Evolutionary conservation across 1,284 basidiomycete genomes (phyloP).

Genomic region (Melanopsichium pennsylvanicum): DNA sequence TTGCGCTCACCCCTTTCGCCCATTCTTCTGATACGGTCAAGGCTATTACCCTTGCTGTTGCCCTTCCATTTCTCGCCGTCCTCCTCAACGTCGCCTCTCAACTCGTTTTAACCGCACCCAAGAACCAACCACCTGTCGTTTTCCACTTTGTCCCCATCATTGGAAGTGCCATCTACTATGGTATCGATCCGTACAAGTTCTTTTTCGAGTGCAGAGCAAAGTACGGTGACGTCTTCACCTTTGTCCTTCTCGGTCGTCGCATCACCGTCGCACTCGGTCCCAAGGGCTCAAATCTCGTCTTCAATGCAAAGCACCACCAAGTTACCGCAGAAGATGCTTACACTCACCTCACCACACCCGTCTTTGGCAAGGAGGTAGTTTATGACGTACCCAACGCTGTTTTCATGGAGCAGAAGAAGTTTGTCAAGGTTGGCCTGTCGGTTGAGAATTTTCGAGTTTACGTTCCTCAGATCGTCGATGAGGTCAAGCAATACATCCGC

Average conservation of each 20-base stretch:
- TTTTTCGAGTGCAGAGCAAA: slow-evolving; percentile 80
- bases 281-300: slow-evolving; percentile 91
- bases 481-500: slow-evolving; percentile 47
- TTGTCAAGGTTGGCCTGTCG: slow-evolving; percentile 83
- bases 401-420: slow-evolving; percentile 99
- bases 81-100: slow-evolving; percentile 72
- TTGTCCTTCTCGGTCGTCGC: slow-evolving; percentile 78
- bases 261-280: slow-evolving; percentile 91
- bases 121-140: slow-evolving; percentile 74
- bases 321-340: slow-evolving; percentile 98
- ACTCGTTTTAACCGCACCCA: slow-evolving; percentile 49
- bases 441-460: slow-evolving; percentile 91
- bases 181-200: slow-evolving; percentile 81
- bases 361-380: slow-evolving; percentile 94
- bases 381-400: slow-evolving; percentile 96
- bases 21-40: slow-evolving; percentile 14
- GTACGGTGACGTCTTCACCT: slow-evolving; percentile 82
- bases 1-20: slow-evolving; percentile 31
- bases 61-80: slow-evolving; percentile 63
- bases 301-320: slow-evolving; percentile 89
- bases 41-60: slow-evolving; percentile 16
- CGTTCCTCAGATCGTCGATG: slow-evolving; percentile 83
- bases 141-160: slow-evolving; percentile 81
- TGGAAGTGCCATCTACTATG: slow-evolving; percentile 77
- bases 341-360: slow-evolving; percentile 69